phyloP scores from a whole-genome alignment of 306 rosid species.

The Quercus agrifolia region DNA sequence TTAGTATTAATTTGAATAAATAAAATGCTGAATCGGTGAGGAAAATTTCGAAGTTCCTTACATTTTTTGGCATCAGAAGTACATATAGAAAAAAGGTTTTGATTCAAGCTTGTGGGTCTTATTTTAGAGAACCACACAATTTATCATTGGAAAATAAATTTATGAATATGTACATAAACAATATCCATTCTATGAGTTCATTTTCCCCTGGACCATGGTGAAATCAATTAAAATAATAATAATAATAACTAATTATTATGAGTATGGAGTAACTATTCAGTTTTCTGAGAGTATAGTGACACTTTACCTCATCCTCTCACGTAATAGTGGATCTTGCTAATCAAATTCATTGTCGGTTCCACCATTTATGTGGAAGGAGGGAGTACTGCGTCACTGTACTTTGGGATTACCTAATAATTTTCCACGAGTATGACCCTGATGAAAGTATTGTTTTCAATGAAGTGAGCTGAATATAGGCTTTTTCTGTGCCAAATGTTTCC shows the following conservation, averaged over 20 bases:
- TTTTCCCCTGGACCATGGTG: not conserved
- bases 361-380: no score
- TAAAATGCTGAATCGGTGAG: not conserved
- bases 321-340: not conserved
- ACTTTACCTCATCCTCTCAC: no score
- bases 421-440: not conserved
- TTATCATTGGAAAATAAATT: not conserved
- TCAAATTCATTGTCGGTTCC: no score
- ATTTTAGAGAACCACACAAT: not conserved
- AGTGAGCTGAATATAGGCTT: not conserved
- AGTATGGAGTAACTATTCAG: not conserved
- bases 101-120: not conserved
- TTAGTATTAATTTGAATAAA: not conserved
- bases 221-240: not conserved
- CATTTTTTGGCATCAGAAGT: not conserved
- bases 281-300: no score
- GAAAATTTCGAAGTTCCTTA: not conserved
- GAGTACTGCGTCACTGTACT: fast-evolving
- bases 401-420: no score
- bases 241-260: not conserved
- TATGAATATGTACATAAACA: not conserved
- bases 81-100: not conserved
- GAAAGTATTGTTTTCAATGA: not conserved
- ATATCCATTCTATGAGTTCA: not conserved
- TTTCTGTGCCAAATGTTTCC: not conserved